A percentile compares a stretch with the other conserved stretches of the same genome.
Evolutionary conservation across 331 rosid species (phyloP).

Genomic region (Arachis monticola): DNA sequence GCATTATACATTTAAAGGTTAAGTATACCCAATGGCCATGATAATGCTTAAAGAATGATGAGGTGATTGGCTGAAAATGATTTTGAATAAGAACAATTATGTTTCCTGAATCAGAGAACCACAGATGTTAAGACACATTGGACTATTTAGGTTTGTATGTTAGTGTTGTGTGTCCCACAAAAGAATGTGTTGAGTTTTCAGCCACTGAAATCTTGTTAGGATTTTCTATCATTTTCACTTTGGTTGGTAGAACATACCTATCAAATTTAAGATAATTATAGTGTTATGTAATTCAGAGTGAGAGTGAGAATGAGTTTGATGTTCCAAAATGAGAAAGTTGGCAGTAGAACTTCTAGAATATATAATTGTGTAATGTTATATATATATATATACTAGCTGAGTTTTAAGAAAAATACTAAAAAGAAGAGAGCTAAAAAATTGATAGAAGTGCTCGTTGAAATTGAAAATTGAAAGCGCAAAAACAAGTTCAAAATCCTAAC

Average conservation of each 20-base stretch:
- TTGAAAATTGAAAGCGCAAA: no score
- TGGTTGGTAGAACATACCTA: constrained; percentile 7
- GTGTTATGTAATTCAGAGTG: not conserved
- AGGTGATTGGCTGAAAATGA: constrained; percentile 23
- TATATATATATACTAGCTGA: no score
- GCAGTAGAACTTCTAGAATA: no score
- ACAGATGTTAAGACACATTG: not conserved
- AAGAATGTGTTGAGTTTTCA: not conserved
- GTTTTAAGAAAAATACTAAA: no score
- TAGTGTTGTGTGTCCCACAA: not conserved
- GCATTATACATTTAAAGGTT: not conserved
- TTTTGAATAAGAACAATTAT: not conserved
- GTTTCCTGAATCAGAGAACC: not conserved
- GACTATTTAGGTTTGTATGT: not conserved
- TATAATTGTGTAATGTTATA: no score
- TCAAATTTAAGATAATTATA: not conserved
- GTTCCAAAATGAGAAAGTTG: not conserved
- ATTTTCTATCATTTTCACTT: not conserved
- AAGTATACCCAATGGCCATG: not conserved
- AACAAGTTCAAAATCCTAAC: no score
- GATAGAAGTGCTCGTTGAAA: no score
- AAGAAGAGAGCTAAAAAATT: no score
- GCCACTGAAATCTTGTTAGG: not conserved
- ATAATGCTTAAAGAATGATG: not conserved
- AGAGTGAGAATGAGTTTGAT: not conserved